Base-by-base conservation (phyloP, 1,284 basidiomycete species). In the Athelia sp. region DNA sequence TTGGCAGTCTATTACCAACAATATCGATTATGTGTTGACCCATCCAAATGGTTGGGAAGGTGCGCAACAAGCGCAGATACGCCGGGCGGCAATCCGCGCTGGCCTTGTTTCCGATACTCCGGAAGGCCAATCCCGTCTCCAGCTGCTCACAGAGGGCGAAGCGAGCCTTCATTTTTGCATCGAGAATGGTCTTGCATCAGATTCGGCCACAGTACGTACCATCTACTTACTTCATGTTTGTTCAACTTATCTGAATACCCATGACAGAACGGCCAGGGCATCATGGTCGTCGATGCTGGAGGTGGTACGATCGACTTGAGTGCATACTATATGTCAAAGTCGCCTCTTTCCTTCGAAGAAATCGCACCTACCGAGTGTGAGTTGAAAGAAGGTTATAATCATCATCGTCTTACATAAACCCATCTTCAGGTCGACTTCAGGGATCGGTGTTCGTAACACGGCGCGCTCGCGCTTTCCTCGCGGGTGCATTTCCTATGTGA, bases 241-340 rank as follows among this genome's bases (percentile, higher is more conserved):
- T n/a, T n/a, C n/a, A n/a, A n/a, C n/a, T n/a, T n/a, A n/a, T n/a
- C n/a, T n/a, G n/a, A n/a, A n/a, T n/a, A n/a, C n/a, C n/a, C n/a
- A n/a, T n/a, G n/a, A n/a, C 26, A 71, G 69, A 54, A 56, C 22
- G 65, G 62, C 10, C 56, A 69, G 29, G 73, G 74, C 1, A 57
- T 78, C 6, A 60, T 74, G 43, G 60, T 78, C n/a, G 69, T 78
- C 15, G 76, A 78, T 53, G 75, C 76, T 10, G 76, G 77, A n/a
- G 72, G 73, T 24, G 74, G 73, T 49, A 77, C 73, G 1, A 58
- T 76, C 17, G 74, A 78, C 47, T 46, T 74, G 24, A 70, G 62
- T 29, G 58, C 64, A 18, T 70, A 71, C 42, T 59, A 56, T 31
- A 58, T 61, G 58, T 56, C 53, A 17, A 22, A 32, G 9, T 54